Base-by-base conservation (phyloP, 2,329 filamentous ascomycete species). In the Monosporascus cannonballus region DNA sequence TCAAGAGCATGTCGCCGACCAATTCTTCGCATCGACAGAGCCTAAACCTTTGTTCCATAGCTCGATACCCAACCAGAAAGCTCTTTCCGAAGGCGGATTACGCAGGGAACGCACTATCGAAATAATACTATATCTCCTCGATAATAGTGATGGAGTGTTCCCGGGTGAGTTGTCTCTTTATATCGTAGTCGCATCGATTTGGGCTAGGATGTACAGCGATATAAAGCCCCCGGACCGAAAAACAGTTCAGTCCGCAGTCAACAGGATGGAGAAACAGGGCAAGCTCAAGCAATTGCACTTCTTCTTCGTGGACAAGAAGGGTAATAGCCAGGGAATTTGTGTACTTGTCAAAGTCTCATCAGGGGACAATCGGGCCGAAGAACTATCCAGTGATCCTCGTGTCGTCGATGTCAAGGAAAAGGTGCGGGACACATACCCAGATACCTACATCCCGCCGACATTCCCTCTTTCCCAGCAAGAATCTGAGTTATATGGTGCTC, bases 91-190 rank as follows among this genome's bases (percentile, higher is more conserved):
- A 30, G 56, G 54, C n/a, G 61, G 66, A 34, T 59, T 66, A 6
- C 62, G 66, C 48, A 63, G 56, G 9, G 62, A 67, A 6, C 70
- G 72, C 38, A 65, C 68, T 3, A 64, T 64, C n/a, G 68, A 72
- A 47, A 72, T 77, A 47, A 67, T 77, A 44, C 58, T 67, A 14
- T 69, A 74, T 53, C 64, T 78, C 9, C 64, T 78, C 14, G 63
- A 68, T 41, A 61, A 64, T 25, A 74, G 70, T 45, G 61, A 62
- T 2, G 79, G 79, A 0, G 75, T 77, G 1, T 76, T 83, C 45
- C 76, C 80, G 1, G 76, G 77, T 17, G 77, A 76, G 24, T 70
- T 73, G 41, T 68, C 76, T 3, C 64, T 83, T 4, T 80, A 76
- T 67, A 73, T 75, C 52, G 74, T 75, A 2, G 61, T 80, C 4